phyloP scores from a whole-genome alignment of 768 basidiomycete genomes.

The Boletus reticuloceps region DNA sequence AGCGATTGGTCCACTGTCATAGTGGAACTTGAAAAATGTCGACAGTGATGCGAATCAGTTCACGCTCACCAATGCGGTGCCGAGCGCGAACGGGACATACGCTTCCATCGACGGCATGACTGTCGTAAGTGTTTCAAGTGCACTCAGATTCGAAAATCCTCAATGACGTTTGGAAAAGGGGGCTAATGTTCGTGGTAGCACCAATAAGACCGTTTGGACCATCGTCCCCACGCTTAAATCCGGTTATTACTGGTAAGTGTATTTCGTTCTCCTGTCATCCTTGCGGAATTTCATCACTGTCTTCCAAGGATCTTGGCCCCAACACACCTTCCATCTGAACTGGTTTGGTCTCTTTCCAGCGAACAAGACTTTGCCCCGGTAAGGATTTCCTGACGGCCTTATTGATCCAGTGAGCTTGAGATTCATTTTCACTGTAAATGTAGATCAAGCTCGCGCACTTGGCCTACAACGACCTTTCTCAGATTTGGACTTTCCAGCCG shows the following conservation, averaged over 20 bases:
- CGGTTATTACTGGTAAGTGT: neutral
- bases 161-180: neutral
- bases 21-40: conserved; percentile 2
- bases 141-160: too few species aligned
- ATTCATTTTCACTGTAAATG: neutral
- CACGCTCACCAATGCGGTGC: neutral
- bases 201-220: neutral
- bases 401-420: too few species aligned
- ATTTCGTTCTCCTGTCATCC: neutral
- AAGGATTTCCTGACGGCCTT: neutral
- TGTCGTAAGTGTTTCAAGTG: neutral
- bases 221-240: neutral
- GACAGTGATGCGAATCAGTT: neutral
- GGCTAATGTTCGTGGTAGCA: neutral
- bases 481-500: neutral
- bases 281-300: neutral
- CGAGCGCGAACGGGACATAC: neutral
- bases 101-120: neutral
- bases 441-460: neutral
- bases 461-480: neutral
- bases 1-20: neutral
- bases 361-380: neutral
- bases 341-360: neutral
- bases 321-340: neutral
- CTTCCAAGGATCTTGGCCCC: neutral